Conservation (phyloP, 2,329 filamentous ascomycete genomes). For the Onygena corvina region DNA sequence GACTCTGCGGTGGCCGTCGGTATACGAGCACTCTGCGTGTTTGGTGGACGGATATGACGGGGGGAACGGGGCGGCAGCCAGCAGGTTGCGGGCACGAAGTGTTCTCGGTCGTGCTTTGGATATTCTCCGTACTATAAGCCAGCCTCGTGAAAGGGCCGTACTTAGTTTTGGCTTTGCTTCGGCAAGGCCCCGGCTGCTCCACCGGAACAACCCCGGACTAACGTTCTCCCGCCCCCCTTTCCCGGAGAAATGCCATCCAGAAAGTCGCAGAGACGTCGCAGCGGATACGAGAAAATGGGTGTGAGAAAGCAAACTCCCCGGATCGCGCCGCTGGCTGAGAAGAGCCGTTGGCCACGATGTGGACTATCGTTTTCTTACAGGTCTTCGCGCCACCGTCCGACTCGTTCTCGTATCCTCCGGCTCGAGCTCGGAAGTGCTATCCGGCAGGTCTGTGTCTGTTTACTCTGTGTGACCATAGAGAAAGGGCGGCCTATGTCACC, state of each 20-base stretch:
- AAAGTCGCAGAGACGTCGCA: no score
- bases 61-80: no score
- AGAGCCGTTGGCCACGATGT: neutral
- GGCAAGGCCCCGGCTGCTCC: neutral
- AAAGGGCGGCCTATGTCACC: neutral
- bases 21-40: no score
- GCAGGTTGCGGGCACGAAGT: no score
- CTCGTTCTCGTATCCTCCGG: conserved; percentile 8
- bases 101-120: no score
- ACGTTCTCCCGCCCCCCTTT: neutral
- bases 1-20: no score
- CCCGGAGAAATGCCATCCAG: conserved; percentile 8
- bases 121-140: no score
- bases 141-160: no score
- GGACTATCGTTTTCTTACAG: conserved; percentile 3
- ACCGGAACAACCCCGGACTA: neutral
- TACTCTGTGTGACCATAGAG: neutral
- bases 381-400: neutral
- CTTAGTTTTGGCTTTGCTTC: neutral
- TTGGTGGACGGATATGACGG: no score
- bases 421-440: neutral
- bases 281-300: conserved; percentile 9
- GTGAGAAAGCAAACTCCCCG: no score
- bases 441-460: neutral
- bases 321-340: conserved; percentile 4